Conservation (phyloP, 176 grass and related monocot genomes). For the Phoenix dactylifera region DNA sequence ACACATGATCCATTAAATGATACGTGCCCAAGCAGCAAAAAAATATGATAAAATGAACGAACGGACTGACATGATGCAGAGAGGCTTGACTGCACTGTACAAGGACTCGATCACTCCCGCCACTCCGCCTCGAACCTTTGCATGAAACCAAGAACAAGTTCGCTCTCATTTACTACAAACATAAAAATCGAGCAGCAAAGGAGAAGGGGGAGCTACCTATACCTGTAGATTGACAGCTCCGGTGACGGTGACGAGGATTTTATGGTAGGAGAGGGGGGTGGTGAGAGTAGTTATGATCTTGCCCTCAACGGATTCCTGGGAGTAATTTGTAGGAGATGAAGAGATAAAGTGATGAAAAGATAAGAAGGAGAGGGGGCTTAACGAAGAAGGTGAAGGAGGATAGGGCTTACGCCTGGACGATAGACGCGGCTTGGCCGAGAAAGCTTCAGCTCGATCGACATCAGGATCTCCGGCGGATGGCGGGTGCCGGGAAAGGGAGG, state of each 20-base stretch:
- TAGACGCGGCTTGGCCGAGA: conserved; percentile 17
- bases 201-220: neutral
- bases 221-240: conserved; percentile 20
- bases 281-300: neutral
- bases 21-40: neutral
- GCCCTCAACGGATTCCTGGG: conserved; percentile 10
- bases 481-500: no score
- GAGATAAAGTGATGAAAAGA: neutral
- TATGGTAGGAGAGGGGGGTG: conserved; percentile 8
- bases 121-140: conserved; percentile 2
- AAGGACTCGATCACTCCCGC: conserved; percentile 12
- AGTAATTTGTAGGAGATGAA: neutral
- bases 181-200: neutral
- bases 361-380: neutral
- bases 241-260: conserved; percentile 11
- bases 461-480: no score
- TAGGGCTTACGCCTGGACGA: neutral
- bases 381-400: no score
- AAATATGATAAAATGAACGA: neutral
- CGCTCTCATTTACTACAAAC: no score
- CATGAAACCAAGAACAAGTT: no score
- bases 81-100: conserved; percentile 14
- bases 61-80: conserved; percentile 10
- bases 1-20: no score
- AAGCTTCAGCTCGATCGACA: conserved; percentile 13